Evolutionary conservation across 345 rosid species (phyloP), one percentile per base, ranked within the genome.

Genomic region (Acer yangbiense): DNA sequence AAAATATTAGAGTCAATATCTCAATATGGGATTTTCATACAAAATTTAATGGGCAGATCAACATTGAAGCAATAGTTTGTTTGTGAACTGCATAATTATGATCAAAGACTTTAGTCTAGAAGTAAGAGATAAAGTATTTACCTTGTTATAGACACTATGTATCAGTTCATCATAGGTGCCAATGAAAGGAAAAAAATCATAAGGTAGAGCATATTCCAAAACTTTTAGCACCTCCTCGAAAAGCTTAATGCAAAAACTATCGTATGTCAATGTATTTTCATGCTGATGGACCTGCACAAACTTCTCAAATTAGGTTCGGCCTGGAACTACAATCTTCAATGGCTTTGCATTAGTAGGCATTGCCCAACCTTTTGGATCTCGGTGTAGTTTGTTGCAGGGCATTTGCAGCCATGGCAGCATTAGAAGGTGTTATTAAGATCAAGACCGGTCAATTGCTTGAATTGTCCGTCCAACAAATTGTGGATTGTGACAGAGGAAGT

Each of bases 271-370:
- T 9, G 29, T 29, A 4, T 50, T 72, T 46, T 63, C 35, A 2
- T 54, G 14, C 0, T 85, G 62, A 65, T 44, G 18, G 21, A 83
- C 84, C 76, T 69, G 83, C 14, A 87, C 90, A 27, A 90, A 90
- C 77, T 76, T 82, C 50, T 83, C 9, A 88, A 88, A 88, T 7
- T 80, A 21, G 3, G 88, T 86, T 52, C 70, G 81, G 0, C 48
- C 76, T 0, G 94, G 92, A 65, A 90, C 89, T 54, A 84, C 88
- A 8, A 90, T 86, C 14, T 11, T 69, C 89, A 88, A 39, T 6
- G 83, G 87, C 18, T 74, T 81, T 6, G 29, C 44, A 11, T 60
- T 5, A 0, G 84, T 72, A 5, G 86, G 89, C 85, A 81, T 81
- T 54, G 73, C 76, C 83, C 85, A 84, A 9, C 91, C 89, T 82